Base-by-base conservation (phyloP, 1,284 basidiomycete genomes). In the Ganoderma lucidum region DNA sequence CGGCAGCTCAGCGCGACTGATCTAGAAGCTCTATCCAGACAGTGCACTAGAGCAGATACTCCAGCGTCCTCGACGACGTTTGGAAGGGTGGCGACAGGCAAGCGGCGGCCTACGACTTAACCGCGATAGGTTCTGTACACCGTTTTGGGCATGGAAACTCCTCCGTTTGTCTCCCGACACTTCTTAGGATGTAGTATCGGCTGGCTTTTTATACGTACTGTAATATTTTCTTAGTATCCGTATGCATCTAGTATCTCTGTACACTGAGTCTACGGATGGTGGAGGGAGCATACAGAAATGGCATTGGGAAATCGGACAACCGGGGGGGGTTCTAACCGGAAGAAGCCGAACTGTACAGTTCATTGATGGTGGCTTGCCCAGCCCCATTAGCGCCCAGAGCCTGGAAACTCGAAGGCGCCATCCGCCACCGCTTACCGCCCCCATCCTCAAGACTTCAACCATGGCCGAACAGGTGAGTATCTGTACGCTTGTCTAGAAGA, bases 391-490 rank as follows among this genome's bases (percentile, higher is more conserved):
- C 71, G 73, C 71, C 71, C 71, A 59, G 64, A 63, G 69, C 70
- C 75, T 67, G 66, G 68, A 69, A 72, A 65, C 70, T 67, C 71
- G 71, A 63, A 76, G 73, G 71, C 70, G 71, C 69, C 69, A 71
- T 23, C 63, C 71, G 69, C 70, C 68, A 66, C 67, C 73, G 75
- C 74, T 71, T 70, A 71, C 71, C 75, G 71, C 70, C 74, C 65
- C 73, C 76, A 73, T 61, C 75, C 73, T 75, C 78, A 80, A 81
- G 75, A 80, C 75, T 58, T 72, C 75, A 66, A 72, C 77, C 71
- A 91, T 92, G 90, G 88, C 89, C 80, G 89, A 91, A 78, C 90
- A 92, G 83, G 90, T 89, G 76, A 69, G 87, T 79, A 28, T 42
- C 15, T 62, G 14, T 61, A 48, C 2, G 44, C 35, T 60, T 42